Base-by-base conservation (phyloP, 2,329 filamentous ascomycete species). In the Ambrosiella cleistominuta region DNA sequence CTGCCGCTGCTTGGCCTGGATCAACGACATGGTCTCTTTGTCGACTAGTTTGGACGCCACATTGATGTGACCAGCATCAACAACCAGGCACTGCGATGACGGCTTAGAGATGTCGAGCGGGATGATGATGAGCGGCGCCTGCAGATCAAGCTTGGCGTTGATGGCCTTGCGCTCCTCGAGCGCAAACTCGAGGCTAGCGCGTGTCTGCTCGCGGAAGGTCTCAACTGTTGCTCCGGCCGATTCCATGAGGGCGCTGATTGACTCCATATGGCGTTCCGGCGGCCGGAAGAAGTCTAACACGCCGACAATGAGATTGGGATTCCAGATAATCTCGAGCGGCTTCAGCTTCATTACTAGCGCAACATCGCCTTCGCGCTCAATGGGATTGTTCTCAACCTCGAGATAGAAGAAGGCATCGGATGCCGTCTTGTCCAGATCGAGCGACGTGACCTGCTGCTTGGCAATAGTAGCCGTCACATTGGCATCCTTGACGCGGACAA, bases 151-250 rank as follows among this genome's bases (percentile, higher is more conserved):
- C 64, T 97, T 88, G 12, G 91, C 91, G 65, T 98, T 95, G 67
- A 98, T 85, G 1, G 93, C 97, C 74, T 95, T 97, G 75, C 98
- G 93, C 67, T 98, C 94, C 66, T 96, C 86, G 2, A 99, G 74
- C 0, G 93, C 94, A 70, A 96, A 98, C 69, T 98, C 90, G 39
- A 99, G 79, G 35, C 93, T 91, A 54, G 93, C 91, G 67, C 94
- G 81, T 3, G 94, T 98, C 71, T 98, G 94, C 68, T 97, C 90
- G 39, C 94, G 81, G 60, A 98, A 76, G 7, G 90, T 91, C 70
- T 98, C 91, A 0, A 98, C 91, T 0, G 93, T 98, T 1, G 91
- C 91, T 27, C 93, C 90, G 4, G 93, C 93, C 52, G 85, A 88
- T 69, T 98, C 94, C 82, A 99, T 88, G 58, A 99, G 76, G 1